Conservation (phyloP, 2,329 filamentous ascomycete genomes). For the Curvularia eragrostidis region DNA sequence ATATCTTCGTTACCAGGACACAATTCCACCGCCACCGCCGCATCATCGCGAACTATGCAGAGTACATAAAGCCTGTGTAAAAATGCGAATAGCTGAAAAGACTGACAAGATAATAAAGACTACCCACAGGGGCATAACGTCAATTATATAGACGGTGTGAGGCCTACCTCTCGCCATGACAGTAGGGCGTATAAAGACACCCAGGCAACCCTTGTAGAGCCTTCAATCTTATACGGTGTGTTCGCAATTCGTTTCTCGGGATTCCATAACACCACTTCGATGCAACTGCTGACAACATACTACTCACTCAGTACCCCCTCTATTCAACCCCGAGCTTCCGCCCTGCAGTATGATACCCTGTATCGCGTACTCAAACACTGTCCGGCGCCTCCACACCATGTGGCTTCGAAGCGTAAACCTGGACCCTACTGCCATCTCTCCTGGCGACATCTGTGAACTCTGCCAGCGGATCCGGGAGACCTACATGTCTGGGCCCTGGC, state of each 20-base stretch:
- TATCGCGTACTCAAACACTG: constrained; percentile 36
- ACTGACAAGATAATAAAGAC: constrained; percentile 4
- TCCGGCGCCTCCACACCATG: constrained; percentile 24
- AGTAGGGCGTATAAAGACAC: neutral
- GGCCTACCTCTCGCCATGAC: neutral
- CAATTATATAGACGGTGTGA: neutral
- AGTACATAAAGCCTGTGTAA: neutral
- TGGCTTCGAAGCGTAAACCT: constrained; percentile 21
- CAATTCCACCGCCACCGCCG: neutral
- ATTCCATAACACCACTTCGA: no score
- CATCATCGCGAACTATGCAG: neutral
- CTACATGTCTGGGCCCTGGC: constrained; percentile 25
- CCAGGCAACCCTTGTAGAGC: constrained; percentile 3
- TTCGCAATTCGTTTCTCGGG: neutral
- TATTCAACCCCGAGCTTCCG: constrained; percentile 33
- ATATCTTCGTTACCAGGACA: neutral
- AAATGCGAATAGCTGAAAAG: neutral
- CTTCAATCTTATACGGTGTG: no score
- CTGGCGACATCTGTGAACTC: constrained; percentile 22
- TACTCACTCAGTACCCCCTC: constrained; percentile 30
- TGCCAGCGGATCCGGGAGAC: constrained; percentile 20
- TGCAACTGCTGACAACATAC: neutral
- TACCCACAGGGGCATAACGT: no score
- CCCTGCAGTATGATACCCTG: constrained; percentile 31
- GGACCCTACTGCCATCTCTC: neutral